Base-by-base conservation (phyloP, 352 stramenopile genomes). In the Pythium apleroticum region DNA sequence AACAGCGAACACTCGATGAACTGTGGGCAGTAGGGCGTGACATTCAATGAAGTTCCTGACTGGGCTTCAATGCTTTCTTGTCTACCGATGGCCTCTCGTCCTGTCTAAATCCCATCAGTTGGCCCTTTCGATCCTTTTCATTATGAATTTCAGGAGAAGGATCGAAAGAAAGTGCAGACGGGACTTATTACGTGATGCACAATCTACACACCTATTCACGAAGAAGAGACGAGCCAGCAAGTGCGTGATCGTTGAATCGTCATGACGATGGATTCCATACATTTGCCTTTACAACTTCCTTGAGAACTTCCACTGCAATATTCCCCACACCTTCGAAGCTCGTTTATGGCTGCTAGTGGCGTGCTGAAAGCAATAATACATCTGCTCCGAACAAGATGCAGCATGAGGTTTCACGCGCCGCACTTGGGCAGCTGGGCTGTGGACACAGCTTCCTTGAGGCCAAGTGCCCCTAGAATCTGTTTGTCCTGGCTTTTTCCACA, bases 41-140 rank as follows among this genome's bases (percentile, higher is more conserved):
- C 60, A 63, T 62, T 68, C 54, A 57, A 68, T 28, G 24, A 68
- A 68, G 15, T 20, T 33, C n/a, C 52, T 68, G 61, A 68, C 61
- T 63, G 31, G 61, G 56, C 25, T 68, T 68, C 53, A 62, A 62
- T 48, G 22, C 41, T 68, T 58, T 62, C 57, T 45, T 50, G 52
- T 68, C 17, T 43, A 28, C 31, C 50, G 15, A 68, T 41, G 48
- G 61, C 61, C 53, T 68, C 25, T 58, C 25, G 61, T 48, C 61
- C 61, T 68, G 61, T 68, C 61, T 68, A 68, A 63, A 63, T 62
- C 45, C 14, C 30, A 25, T 24, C 27, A 46, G 30, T 33, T 52
- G 22, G 15, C 17, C 25, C 27, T 10, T 8, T 37, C 48, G 4
- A 54, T 35, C 48, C 20, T 54, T 54, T 52, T 52, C 33, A 50